Evolutionary conservation across 345 rosid genomes (phyloP).

Genomic region (Draba incana): DNA sequence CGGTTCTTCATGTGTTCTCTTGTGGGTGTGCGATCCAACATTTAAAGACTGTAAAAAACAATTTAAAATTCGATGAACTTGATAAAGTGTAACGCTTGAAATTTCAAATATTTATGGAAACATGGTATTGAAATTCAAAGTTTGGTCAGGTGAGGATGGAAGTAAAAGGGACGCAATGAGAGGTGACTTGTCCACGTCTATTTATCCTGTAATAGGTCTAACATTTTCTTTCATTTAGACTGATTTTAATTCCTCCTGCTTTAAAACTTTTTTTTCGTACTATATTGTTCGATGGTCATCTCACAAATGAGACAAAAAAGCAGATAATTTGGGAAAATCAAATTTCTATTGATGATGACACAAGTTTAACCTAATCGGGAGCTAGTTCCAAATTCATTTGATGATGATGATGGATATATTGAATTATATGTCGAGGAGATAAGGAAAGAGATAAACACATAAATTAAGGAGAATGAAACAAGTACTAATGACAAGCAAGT

Average conservation of each 20-base stretch:
- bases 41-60: neutral
- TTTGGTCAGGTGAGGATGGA: constrained; percentile 41
- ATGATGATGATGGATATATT: neutral
- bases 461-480: neutral
- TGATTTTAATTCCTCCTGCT: constrained; percentile 8
- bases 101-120: neutral
- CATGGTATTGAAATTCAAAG: constrained; percentile 22
- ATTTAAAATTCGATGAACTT: constrained; percentile 1
- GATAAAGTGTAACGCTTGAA: constrained; percentile 20
- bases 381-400: neutral
- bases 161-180: constrained; percentile 43
- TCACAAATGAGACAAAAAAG: constrained; percentile 35
- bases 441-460: constrained; percentile 4
- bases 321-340: constrained; percentile 31
- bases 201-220: constrained; percentile 11
- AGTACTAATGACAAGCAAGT: neutral
- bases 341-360: constrained; percentile 28
- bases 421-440: neutral
- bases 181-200: constrained; percentile 43
- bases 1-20: constrained; percentile 9
- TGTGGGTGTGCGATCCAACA: neutral
- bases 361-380: constrained; percentile 28
- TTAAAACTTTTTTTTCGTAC: too few species aligned
- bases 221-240: constrained; percentile 13
- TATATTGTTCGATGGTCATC: constrained; percentile 29